Conservation (phyloP, 495 filamentous ascomycete genomes). For the Penicillium parvum region DNA sequence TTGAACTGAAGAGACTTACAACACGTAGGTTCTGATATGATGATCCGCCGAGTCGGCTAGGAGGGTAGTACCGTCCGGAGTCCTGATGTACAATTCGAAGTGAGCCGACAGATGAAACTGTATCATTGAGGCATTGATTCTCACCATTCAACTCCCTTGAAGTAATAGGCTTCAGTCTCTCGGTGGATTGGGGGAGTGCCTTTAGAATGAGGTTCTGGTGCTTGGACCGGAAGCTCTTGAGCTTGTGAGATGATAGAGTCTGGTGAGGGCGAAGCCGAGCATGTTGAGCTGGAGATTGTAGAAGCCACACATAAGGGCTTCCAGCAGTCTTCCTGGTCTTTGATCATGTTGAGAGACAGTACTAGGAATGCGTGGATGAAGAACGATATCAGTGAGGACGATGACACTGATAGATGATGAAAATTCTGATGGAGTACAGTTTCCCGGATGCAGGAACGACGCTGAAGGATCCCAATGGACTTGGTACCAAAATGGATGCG, state of each 20-base stretch:
- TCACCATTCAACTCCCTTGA: constrained; percentile 60
- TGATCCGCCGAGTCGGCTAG: constrained; percentile 71
- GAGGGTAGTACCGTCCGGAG: constrained; percentile 77
- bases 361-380: background rate
- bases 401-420: too few relatives aligned
- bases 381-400: too few relatives aligned
- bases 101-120: background rate
- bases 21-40: constrained; percentile 62
- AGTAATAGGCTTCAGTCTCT: constrained; percentile 36
- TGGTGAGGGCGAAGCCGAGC: too few relatives aligned
- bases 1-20: constrained; percentile 41
- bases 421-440: too few relatives aligned
- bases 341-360: constrained; percentile 6
- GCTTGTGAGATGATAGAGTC: too few relatives aligned
- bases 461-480: too few relatives aligned
- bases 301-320: constrained; percentile 34
- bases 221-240: too few relatives aligned
- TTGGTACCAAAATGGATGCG: too few relatives aligned
- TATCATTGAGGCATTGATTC: background rate
- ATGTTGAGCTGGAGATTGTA: constrained; percentile 1
- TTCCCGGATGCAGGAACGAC: too few relatives aligned
- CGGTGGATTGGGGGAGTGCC: background rate
- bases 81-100: constrained; percentile 37
- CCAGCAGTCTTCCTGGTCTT: background rate
- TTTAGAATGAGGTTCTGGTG: too few relatives aligned